These are phyloP conservation scores for Epichloe hybrida DNA, from an alignment of 2,329 filamentous ascomycete species.

Conservation along the genomic window DNA sequence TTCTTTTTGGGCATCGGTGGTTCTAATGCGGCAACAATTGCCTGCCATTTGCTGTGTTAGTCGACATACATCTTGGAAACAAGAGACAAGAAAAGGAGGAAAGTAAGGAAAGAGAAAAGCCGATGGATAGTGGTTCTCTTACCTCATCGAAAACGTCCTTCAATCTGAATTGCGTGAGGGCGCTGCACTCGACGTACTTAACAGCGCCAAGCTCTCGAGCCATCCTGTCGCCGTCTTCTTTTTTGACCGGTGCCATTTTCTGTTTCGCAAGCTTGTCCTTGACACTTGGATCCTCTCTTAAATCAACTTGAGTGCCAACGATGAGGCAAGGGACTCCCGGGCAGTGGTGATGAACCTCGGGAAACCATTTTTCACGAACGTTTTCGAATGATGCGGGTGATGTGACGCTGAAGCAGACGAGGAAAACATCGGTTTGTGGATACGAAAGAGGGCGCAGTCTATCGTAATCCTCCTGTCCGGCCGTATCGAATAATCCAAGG, in stretches of 20 bases:
- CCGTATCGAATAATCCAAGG: conserved; percentile 92
- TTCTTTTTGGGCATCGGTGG: conserved; percentile 74
- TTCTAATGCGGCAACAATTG: conserved; percentile 89
- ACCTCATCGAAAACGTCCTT: conserved; percentile 99
- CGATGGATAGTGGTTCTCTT: conserved; percentile 17
- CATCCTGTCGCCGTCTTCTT: conserved; percentile 91
- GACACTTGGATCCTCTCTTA: conserved; percentile 78
- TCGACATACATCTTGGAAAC: not conserved
- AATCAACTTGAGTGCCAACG: conserved; percentile 93
- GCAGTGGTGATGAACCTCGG: conserved; percentile 96
- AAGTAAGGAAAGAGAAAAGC: not conserved
- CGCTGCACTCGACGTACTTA: conserved; percentile 98
- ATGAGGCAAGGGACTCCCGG: conserved; percentile 95
- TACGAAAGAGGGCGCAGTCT: conserved; percentile 92
- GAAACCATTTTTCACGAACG: conserved; percentile 98
- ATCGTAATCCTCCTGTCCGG: conserved; percentile 98
- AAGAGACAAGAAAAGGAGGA: not conserved
- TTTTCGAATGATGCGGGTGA: conserved; percentile 98
- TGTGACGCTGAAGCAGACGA: conserved; percentile 97
- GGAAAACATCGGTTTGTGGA: conserved; percentile 95
- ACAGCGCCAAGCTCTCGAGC: conserved; percentile 94
- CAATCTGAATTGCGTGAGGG: conserved; percentile 92
- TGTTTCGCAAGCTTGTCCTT: conserved; percentile 87
- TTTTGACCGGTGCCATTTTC: conserved; percentile 85
- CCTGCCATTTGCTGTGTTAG: conserved; percentile 36